phyloP scores from a whole-genome alignment of 495 filamentous ascomycete genomes.

The Aspergillus kassunensis region DNA sequence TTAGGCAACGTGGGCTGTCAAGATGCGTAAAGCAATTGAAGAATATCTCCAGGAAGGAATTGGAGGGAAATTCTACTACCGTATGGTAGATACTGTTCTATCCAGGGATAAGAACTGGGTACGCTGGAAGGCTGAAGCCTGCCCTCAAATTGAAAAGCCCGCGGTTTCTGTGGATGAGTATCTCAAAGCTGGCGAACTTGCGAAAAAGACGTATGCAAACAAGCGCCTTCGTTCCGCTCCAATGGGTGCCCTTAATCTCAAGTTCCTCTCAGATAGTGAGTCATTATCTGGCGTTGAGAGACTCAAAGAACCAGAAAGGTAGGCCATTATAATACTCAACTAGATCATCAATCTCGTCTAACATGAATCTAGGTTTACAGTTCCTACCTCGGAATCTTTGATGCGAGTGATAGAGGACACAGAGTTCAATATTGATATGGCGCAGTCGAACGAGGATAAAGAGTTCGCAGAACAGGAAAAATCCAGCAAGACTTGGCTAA shows the following conservation, averaged over 20 bases:
- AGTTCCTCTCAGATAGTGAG: constrained; percentile 67
- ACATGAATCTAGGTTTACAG: constrained; percentile 34
- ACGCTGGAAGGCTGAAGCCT: constrained; percentile 93
- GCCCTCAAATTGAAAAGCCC: constrained; percentile 75
- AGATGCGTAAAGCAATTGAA: constrained; percentile 69
- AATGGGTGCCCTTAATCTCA: constrained; percentile 67
- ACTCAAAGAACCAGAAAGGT: constrained; percentile 57
- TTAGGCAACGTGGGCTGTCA: constrained; percentile 68
- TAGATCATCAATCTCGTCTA: constrained; percentile 1
- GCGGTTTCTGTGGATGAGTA: constrained; percentile 63
- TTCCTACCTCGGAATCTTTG: constrained; percentile 55
- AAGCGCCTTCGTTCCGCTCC: constrained; percentile 63
- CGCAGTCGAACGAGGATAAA: constrained; percentile 65
- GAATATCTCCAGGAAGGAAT: constrained; percentile 69
- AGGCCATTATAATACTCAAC: constrained; percentile 4
- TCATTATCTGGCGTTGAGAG: constrained; percentile 50
- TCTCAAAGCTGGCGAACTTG: constrained; percentile 58
- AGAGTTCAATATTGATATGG: constrained; percentile 81
- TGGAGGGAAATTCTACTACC: constrained; percentile 82
- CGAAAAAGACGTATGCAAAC: constrained; percentile 58
- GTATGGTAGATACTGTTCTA: constrained; percentile 93
- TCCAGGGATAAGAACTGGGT: constrained; percentile 97
- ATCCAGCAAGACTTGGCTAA: constrained; percentile 84
- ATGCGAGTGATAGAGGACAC: constrained; percentile 60
- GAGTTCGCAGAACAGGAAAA: constrained; percentile 61